Base-by-base conservation (phyloP, 139 green algal genomes). In the Volvox africanus region DNA sequence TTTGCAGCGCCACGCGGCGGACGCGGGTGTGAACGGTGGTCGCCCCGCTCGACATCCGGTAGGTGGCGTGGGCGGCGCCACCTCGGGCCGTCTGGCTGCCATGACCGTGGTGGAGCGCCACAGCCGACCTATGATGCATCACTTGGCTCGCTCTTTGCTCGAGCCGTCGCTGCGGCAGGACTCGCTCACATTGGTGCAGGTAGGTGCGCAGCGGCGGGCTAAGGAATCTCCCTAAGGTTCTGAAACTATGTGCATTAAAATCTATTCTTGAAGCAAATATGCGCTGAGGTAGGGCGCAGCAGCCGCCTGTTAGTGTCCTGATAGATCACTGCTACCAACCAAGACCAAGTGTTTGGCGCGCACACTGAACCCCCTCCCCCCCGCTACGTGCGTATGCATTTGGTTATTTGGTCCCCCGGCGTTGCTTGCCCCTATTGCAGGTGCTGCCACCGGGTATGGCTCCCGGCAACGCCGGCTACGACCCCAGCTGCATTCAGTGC, bases 31-130 rank as follows among this genome's bases (percentile, higher is more conserved):
- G 18, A 55, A 71, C 35, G 69, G 80, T n/a, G 50, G 80, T 55
- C 80, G 33, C 1, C 84, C 37, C 37, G 21, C 86, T 3, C 37
- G 85, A 14, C 85, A 36, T 6, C 33, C 85, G 16, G 85, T 89
- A 50, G 69, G 85, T 21, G 69, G 69, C 21, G 86, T 75, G 73
- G 86, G 86, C 50, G 73, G 30, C n/a, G 85, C 82, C 62, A 65
- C 17, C 28, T 35, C 28, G 19, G 73, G 86, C 0, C 86, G 86
- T 1, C 71, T 90, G 71, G 50, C 30, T 0, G 24, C 9, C 50
- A 90, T 90, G 86, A 75, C 55, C 30, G 50, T 75, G 50, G 86
- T 90, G 86, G 86, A 90, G 86, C 86, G 86, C 11, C 86, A 90
- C 86, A 62, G 50, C 20, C 71, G 86, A 55, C 86, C 86, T 55